Evolutionary conservation across 495 filamentous ascomycete species (phyloP).

Genomic region (Viridothelium virens): DNA sequence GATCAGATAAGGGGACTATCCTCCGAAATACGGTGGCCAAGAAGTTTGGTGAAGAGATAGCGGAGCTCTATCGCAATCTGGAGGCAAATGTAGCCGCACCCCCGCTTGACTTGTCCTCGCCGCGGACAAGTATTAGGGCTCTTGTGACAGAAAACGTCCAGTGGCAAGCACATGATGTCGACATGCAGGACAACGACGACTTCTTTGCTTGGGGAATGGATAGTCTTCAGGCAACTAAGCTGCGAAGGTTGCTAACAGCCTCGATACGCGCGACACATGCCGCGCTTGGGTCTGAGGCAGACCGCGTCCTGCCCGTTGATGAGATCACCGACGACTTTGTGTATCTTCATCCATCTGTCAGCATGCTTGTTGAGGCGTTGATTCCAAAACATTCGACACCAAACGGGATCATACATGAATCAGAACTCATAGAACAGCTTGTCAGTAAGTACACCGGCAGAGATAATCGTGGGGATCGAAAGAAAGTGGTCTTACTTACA

Average conservation of each 20-base stretch:
- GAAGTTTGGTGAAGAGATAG: conserved; percentile 16
- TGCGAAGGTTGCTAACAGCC: conserved; percentile 16
- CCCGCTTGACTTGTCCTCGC: neutral
- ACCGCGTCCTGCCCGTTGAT: neutral
- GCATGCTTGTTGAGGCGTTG: conserved; percentile 25
- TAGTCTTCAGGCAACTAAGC: conserved; percentile 14
- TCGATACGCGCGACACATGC: conserved; percentile 5
- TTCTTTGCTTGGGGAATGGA: conserved; percentile 18
- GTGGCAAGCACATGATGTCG: neutral
- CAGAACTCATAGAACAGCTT: conserved; percentile 28
- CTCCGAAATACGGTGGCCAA: conserved; percentile 12
- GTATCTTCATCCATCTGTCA: conserved; percentile 32
- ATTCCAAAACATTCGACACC: conserved; percentile 18
- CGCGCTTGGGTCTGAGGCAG: neutral
- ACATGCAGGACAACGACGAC: conserved; percentile 9
- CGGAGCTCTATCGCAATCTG: conserved; percentile 10
- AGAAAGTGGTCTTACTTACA: conserved; percentile 21
- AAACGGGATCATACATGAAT: conserved; percentile 17
- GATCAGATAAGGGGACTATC: conserved; percentile 20
- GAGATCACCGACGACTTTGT: conserved; percentile 6
- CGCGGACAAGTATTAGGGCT: neutral
- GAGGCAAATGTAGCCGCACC: conserved; percentile 1
- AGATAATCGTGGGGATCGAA: conserved; percentile 11
- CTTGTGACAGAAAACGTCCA: neutral
- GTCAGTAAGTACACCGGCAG: conserved; percentile 31